These are phyloP conservation scores for Antitrichia curtipendula DNA, from an alignment of 225 moss, liverwort and hornwort genomes.

Conservation along the genomic window DNA sequence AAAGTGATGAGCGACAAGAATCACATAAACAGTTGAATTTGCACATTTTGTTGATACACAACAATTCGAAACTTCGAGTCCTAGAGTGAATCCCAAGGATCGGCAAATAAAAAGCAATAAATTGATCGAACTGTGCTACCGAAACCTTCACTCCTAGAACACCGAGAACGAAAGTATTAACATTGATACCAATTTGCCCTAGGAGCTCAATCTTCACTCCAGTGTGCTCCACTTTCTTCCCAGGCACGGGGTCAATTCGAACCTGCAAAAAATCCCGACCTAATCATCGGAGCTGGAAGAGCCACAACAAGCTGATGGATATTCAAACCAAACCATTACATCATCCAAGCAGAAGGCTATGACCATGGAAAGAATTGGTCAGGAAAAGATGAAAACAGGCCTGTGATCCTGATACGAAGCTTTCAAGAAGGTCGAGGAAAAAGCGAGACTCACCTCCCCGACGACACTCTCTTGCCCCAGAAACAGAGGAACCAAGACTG, in stretches of 20 bases:
- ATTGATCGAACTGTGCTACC: not conserved
- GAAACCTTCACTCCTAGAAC: not conserved
- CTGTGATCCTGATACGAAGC: not conserved
- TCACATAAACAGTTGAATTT: not conserved
- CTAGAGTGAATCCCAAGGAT: not conserved
- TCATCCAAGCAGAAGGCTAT: not conserved
- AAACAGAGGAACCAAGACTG: constrained; percentile 62
- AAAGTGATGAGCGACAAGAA: not conserved
- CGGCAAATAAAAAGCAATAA: not conserved
- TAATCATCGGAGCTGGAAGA: not conserved
- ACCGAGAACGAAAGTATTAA: not conserved
- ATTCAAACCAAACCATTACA: not conserved
- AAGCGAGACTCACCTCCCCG: constrained; percentile 47
- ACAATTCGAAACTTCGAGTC: not conserved
- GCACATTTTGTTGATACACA: not conserved
- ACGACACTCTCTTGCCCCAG: constrained; percentile 85
- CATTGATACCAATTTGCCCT: constrained; percentile 66
- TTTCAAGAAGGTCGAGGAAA: not conserved
- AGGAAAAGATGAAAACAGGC: not conserved
- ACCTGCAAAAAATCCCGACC: constrained; percentile 26
- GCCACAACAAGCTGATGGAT: not conserved
- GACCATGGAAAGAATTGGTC: not conserved
- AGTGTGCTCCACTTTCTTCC: constrained; percentile 89
- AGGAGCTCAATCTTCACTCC: constrained; percentile 91
- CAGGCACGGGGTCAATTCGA: constrained; percentile 78